phyloP scores from a whole-genome alignment of 176 grass and related monocot genomes.

The Oryza rufipogon region DNA sequence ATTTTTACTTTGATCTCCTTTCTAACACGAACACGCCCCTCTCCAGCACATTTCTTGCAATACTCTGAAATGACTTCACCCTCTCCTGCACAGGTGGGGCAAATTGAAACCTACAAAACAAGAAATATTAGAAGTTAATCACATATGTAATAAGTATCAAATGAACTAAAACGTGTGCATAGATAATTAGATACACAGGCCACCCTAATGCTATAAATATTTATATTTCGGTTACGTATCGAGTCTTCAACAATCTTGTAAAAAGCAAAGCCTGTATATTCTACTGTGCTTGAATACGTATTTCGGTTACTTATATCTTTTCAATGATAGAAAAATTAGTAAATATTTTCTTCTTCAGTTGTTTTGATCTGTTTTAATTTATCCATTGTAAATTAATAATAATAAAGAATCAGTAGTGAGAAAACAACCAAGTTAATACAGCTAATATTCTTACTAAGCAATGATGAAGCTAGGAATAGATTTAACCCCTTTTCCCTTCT shows the following conservation, averaged over 20 bases:
- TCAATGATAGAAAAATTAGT: not conserved
- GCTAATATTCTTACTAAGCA: not conserved
- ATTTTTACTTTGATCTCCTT: constrained; percentile 99
- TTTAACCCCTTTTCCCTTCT: constrained; percentile 17
- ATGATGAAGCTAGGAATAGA: not conserved
- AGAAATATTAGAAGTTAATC: constrained; percentile 12
- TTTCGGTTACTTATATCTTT: not conserved
- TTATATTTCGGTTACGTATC: not conserved
- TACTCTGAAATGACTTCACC: constrained; percentile 91
- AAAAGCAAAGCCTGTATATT: constrained; percentile 10
- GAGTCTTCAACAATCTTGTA: constrained; percentile 8
- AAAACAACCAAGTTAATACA: not conserved
- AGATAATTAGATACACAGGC: constrained; percentile 10
- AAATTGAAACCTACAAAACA: constrained; percentile 83
- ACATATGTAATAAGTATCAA: constrained; percentile 36
- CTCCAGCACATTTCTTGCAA: constrained; percentile 87
- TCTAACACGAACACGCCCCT: constrained; percentile 88
- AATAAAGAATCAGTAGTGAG: not conserved
- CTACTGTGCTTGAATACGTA: not conserved
- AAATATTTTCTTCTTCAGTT: constrained; percentile 9
- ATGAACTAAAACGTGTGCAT: constrained; percentile 20
- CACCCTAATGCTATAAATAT: constrained; percentile 13
- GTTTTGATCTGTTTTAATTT: not conserved
- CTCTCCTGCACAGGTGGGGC: constrained; percentile 84
- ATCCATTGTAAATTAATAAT: not conserved